Conservation (phyloP, 441 rosid genomes). For the Populus hybrid region DNA sequence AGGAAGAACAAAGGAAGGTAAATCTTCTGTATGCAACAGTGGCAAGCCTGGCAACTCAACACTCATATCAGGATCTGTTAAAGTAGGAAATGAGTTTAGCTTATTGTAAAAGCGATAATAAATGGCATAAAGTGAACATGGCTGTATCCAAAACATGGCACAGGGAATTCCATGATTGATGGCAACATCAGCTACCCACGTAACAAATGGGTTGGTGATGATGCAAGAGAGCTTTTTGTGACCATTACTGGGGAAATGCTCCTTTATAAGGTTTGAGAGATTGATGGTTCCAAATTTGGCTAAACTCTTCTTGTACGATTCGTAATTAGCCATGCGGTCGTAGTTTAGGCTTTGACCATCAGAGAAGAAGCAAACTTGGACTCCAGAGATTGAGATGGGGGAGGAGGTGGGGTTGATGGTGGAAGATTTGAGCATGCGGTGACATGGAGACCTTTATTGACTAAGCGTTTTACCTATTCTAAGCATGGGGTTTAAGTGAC, state of each 20-base stretch:
- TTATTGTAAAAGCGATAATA: conserved; percentile 40
- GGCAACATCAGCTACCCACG: conserved; percentile 45
- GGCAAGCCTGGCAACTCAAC: conserved; percentile 44
- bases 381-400: conserved; percentile 49
- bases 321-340: conserved; percentile 34
- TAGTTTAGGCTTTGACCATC: conserved; percentile 49
- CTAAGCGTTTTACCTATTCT: conserved; percentile 62
- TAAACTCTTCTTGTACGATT: conserved; percentile 29
- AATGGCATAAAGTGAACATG: conserved; percentile 35
- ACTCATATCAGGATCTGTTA: conserved; percentile 20
- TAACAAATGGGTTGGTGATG: conserved; percentile 44
- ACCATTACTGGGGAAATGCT: conserved; percentile 21
- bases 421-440: conserved; percentile 48
- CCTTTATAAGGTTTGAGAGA: conserved; percentile 33
- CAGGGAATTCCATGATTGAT: conserved; percentile 31
- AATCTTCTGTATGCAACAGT: conserved; percentile 28
- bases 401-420: conserved; percentile 56
- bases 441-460: conserved; percentile 64
- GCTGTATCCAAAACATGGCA: conserved; percentile 56
- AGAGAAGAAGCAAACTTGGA: conserved; percentile 60
- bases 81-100: conserved; percentile 27
- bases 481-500: conserved; percentile 74
- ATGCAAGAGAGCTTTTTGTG: conserved; percentile 51
- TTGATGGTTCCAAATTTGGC: conserved; percentile 32
- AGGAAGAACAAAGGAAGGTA: conserved; percentile 48